Evolutionary conservation across 306 rosid genomes (phyloP).

Genomic region (Canavalia gladiata): DNA sequence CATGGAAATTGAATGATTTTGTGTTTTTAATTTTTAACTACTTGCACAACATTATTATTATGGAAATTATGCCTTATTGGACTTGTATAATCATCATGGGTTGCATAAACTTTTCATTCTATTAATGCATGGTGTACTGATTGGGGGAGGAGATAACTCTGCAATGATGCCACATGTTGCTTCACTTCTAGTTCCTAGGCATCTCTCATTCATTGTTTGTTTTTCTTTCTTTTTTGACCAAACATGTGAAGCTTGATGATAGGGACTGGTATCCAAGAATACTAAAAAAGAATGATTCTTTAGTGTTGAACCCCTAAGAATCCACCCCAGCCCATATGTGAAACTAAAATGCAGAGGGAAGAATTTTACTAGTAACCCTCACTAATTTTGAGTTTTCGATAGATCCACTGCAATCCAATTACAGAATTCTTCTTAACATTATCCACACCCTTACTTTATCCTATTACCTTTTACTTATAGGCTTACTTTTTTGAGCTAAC

Average conservation of each 20-base stretch:
- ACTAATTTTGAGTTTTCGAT: too few relatives aligned
- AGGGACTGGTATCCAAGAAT: too few relatives aligned
- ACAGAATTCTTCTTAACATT: too few relatives aligned
- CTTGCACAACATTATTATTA: neutral
- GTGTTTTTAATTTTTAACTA: neutral
- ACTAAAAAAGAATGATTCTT: too few relatives aligned
- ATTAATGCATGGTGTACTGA: neutral
- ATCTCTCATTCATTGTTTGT: slow-evolving; percentile 13
- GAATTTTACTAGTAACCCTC: too few relatives aligned
- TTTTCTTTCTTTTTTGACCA: slow-evolving; percentile 16
- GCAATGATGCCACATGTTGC: slow-evolving; percentile 11
- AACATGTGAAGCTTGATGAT: neutral
- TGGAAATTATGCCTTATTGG: neutral
- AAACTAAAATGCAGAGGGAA: too few relatives aligned
- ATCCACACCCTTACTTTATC: too few relatives aligned
- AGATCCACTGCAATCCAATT: too few relatives aligned
- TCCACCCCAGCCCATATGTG: too few relatives aligned
- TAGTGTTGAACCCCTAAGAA: too few relatives aligned
- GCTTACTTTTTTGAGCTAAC: too few relatives aligned
- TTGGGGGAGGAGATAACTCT: neutral
- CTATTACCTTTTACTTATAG: too few relatives aligned
- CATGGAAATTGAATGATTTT: neutral
- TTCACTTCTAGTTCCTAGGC: slow-evolving; percentile 11
- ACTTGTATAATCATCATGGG: neutral
- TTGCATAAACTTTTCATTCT: slow-evolving; percentile 31